Base-by-base conservation (phyloP, 192 early-diverging fungal genomes). In the Coemansia biformis region DNA sequence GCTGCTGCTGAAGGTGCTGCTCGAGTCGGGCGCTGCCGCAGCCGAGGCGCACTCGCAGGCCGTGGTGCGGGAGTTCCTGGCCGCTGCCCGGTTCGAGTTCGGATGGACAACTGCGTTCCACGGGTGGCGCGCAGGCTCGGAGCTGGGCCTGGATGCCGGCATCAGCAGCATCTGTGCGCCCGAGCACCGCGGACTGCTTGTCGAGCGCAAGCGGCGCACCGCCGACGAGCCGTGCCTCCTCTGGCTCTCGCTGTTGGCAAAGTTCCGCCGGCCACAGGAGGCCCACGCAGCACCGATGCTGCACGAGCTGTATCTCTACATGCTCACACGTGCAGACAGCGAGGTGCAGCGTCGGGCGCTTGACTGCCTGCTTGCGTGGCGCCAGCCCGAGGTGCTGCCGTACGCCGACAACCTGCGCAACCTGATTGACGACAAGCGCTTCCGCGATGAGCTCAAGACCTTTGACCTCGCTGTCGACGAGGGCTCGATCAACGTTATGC, bases 401-500 rank as follows among this genome's bases (percentile, higher is more conserved):
- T 90, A 93, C 50, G 76, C 73, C 15, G 93, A 95, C 18, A 78
- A 84, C 28, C 68, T 98, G 51, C 79, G 79, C 36, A 79, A 78
- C 14, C 62, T 99, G 28, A 62, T 87, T 5, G 85, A 92, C 34
- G 93, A 96, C 19, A 73, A 76, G 38, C 86, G 84, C 49, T 96
- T 96, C 80, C 85, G 95, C n/a, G 93, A 97, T 53, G 82, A 85
- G 50, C 76, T 98, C 17, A 74, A 87, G 21, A 83, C 81, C 1
- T 82, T 95, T 33, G 75, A 86, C 38, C 57, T 93, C 28, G 80
- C 81, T 12, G 68, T 78, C 13, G 68, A 79, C 12, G 81, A 78
- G 48, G 64, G 60, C 5, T 71, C 75, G 0, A 78, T 91, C 41
- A 81, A 86, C 47, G 53, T 69, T 5, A 60, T 77, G 32, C 83